Percentiles rank a stretch among this genome's conserved stretches.
Conservation (phyloP, 768 basidiomycete species). For the Heimioporus sp. region DNA sequence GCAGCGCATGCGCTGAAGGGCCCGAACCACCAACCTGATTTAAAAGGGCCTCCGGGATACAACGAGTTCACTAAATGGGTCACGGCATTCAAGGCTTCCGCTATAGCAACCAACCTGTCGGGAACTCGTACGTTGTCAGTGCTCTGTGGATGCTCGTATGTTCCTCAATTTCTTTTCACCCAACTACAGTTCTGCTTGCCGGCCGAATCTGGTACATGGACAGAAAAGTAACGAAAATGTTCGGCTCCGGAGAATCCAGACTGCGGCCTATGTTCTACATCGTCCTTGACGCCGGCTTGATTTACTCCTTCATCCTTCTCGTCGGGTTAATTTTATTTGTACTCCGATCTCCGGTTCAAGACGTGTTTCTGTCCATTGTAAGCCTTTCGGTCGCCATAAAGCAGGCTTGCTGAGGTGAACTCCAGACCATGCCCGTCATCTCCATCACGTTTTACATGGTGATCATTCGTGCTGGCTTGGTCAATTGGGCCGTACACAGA, state of each 20-base stretch:
- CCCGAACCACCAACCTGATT: background rate
- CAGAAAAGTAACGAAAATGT: conserved; percentile 15
- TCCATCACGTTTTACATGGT: conserved; percentile 44
- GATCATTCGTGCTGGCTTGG: conserved; percentile 36
- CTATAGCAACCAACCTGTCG: conserved; percentile 33
- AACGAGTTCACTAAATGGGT: conserved; percentile 30
- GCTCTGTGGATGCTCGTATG: background rate
- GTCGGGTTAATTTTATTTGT: conserved; percentile 31
- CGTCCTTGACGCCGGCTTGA: conserved; percentile 36
- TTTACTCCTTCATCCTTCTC: conserved; percentile 37
- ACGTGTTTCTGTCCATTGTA: conserved; percentile 37
- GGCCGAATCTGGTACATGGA: conserved; percentile 33
- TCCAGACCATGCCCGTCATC: conserved; percentile 38
- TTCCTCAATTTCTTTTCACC: too few species aligned
- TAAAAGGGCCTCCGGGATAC: conserved; percentile 2
- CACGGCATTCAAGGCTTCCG: conserved; percentile 30
- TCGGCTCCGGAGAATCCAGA: conserved; percentile 4
- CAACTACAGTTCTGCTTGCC: conserved; percentile 23
- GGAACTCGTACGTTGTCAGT: conserved; percentile 25
- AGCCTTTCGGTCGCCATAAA: background rate
- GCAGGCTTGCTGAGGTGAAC: background rate
- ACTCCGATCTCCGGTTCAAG: conserved; percentile 30
- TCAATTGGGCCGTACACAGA: background rate
- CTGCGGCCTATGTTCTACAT: conserved; percentile 23
- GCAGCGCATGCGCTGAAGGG: conserved; percentile 1